Evolutionary conservation across 495 filamentous ascomycete genomes (phyloP).

Genomic region (Penicillium lividum): DNA sequence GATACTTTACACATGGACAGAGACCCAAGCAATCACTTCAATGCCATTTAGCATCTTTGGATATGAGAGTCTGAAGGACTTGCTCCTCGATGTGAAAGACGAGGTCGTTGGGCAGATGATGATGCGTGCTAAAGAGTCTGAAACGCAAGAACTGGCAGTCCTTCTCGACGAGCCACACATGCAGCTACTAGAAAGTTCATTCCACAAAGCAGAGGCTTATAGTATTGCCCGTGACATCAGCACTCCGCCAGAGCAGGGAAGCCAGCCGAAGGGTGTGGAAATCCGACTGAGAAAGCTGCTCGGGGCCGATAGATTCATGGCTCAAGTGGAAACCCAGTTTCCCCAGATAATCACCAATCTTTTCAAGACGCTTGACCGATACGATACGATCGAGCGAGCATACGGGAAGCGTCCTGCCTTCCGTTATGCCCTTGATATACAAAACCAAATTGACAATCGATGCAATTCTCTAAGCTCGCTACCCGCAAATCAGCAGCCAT

Average conservation of each 20-base stretch:
- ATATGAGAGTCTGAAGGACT: conserved; percentile 65
- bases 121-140: conserved; percentile 73
- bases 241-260: conserved; percentile 52
- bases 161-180: conserved; percentile 54
- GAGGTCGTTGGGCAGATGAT: conserved; percentile 82
- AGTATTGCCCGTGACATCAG: conserved; percentile 77
- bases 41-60: conserved; percentile 84
- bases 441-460: conserved; percentile 65
- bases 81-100: conserved; percentile 71
- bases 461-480: conserved; percentile 60
- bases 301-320: conserved; percentile 62
- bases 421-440: conserved; percentile 57
- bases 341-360: conserved; percentile 72
- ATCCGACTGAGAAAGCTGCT: conserved; percentile 66
- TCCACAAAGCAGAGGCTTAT: conserved; percentile 82
- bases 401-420: conserved; percentile 65
- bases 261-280: conserved; percentile 63
- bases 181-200: conserved; percentile 65
- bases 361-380: conserved; percentile 67
- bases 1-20: conserved; percentile 90
- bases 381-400: conserved; percentile 73
- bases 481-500: conserved; percentile 79
- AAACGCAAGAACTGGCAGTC: conserved; percentile 57
- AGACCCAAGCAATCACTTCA: conserved; percentile 57
- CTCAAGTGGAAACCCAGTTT: conserved; percentile 66